Evolutionary conservation across 805 yeast genomes (phyloP).

Genomic region (Starmera dryadoides): DNA sequence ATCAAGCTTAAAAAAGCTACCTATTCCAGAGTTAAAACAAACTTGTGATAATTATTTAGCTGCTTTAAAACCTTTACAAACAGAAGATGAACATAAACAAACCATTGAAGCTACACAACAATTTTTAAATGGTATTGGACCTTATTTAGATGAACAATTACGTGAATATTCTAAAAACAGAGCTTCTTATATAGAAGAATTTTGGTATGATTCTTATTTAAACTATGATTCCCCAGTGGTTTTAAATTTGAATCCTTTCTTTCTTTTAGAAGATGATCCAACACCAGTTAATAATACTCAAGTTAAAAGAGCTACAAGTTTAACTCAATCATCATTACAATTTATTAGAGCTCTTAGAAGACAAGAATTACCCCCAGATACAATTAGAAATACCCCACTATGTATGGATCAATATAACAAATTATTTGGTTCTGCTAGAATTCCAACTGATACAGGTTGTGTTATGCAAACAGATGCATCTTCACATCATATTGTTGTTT

Average conservation of each 20-base stretch:
- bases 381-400: constrained; percentile 54
- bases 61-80: constrained; percentile 74
- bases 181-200: constrained; percentile 84
- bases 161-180: constrained; percentile 53
- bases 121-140: constrained; percentile 50
- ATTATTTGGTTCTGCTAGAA: constrained; percentile 80
- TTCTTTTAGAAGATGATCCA: constrained; percentile 87
- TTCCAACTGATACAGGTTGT: constrained; percentile 79
- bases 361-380: constrained; percentile 68
- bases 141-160: constrained; percentile 55
- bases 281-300: constrained; percentile 45
- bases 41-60: constrained; percentile 62
- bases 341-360: constrained; percentile 75
- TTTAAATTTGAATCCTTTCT: constrained; percentile 85
- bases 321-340: constrained; percentile 69
- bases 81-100: constrained; percentile 56
- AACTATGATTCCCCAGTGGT: constrained; percentile 88
- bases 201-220: constrained; percentile 88
- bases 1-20: constrained; percentile 53
- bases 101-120: constrained; percentile 52
- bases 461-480: constrained; percentile 73
- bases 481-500: constrained; percentile 74
- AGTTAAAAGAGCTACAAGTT: constrained; percentile 72
- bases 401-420: constrained; percentile 91
- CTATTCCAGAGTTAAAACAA: constrained; percentile 68